Evolutionary conservation across 345 rosid species (phyloP), one percentile per base, ranked within the genome.

Genomic region (Gossypium australe): DNA sequence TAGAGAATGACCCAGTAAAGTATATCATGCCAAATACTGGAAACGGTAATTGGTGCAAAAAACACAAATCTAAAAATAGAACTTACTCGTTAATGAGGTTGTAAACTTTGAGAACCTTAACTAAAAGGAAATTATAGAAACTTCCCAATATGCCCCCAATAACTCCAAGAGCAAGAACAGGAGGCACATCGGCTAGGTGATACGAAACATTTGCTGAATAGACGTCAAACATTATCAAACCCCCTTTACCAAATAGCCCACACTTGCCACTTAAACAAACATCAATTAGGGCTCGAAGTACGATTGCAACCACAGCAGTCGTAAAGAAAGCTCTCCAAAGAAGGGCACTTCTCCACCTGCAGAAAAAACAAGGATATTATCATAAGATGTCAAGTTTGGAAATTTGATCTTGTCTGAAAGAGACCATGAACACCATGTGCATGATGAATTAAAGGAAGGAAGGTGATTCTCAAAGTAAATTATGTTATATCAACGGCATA

Each of bases 291-390:
- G 95, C 95, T 74, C 97, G 87, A 55, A 94, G 96, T 24, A 92
- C 82, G 62, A 94, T 82, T 63, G 97, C 99, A 81, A 92, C 97
- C 73, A 90, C 78, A 63, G 96, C 97, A 14, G 99, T 88, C 12
- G 97, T 83, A 80, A 92, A 95, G 87, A 95, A 95, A 72, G 89
- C 85, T 84, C 98, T 89, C 97, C 98, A 95, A 17, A 95, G 77
- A 67, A 94, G 95, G 38, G 94, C 89, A 83, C 95, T 91, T 85
- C 92, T 85, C 98, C 98, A 93, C 97, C 94, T 91, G 82, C 75
- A 84, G 68, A 43, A 70, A 29, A 43, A 66, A 12, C 38, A 18
- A 66, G 43, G 48, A 27, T 51, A 62, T 29, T 27, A 38, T 43
- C 20, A 20, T 34, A 4, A 73, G 71, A 45, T n/a, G 25, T 60